Evolutionary conservation across 73 alveolate species (phyloP).

Genomic region (Tetrahymena thermophila): DNA sequence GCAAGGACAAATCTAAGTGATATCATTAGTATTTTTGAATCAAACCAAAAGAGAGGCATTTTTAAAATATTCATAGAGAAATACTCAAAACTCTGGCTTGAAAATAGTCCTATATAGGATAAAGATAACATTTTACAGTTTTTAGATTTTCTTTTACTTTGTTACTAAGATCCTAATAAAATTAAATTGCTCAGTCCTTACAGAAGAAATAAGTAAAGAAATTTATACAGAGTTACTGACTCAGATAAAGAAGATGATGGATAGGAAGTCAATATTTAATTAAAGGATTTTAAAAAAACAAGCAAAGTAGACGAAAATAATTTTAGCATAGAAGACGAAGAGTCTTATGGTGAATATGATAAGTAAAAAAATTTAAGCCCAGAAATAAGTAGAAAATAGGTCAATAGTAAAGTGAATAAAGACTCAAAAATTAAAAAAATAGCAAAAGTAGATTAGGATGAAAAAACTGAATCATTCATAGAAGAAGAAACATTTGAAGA

Average conservation of each 20-base stretch:
- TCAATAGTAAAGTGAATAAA: no score
- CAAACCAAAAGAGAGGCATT: neutral
- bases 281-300: neutral
- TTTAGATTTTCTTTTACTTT: neutral
- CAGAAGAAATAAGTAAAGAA: neutral
- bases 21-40: neutral
- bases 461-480: neutral
- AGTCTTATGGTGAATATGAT: neutral
- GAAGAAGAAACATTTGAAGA: neutral
- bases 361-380: neutral
- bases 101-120: neutral
- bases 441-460: neutral
- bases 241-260: neutral
- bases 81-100: neutral
- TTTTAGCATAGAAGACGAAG: neutral
- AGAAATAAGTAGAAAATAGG: no score
- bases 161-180: neutral
- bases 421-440: neutral
- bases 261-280: neutral
- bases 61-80: neutral
- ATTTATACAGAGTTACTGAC: neutral
- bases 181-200: neutral
- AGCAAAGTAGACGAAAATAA: neutral
- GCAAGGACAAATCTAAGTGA: neutral
- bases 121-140: neutral